Evolutionary conservation across 257 asterid genomes (phyloP).

Genomic region (Forsythia suspensa): DNA sequence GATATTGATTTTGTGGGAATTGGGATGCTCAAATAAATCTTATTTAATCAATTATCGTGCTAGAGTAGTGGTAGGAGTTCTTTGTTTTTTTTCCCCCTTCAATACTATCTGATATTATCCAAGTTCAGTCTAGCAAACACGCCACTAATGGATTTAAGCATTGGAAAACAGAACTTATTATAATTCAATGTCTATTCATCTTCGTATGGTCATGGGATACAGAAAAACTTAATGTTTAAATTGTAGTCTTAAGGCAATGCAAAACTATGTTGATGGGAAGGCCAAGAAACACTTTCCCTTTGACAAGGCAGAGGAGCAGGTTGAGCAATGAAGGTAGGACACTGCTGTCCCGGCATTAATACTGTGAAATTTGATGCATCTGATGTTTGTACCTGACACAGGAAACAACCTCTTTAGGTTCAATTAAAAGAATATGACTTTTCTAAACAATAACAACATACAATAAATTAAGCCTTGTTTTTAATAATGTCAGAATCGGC

Average conservation of each 20-base stretch:
- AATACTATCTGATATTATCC: neutral
- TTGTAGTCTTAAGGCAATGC: slow-evolving; percentile 18
- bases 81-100: neutral
- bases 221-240: neutral
- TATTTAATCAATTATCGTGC: too few species aligned
- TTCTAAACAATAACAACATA: neutral
- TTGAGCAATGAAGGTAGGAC: slow-evolving; percentile 82
- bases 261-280: slow-evolving; percentile 45
- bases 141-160: too few species aligned
- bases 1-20: too few species aligned
- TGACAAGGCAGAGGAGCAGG: slow-evolving; percentile 76
- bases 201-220: neutral
- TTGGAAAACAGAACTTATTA: too few species aligned
- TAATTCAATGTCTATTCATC: neutral
- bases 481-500: too few species aligned
- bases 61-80: too few species aligned
- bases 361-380: slow-evolving; percentile 64
- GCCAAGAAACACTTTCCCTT: slow-evolving; percentile 71
- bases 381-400: slow-evolving; percentile 46
- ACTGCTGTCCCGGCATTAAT: slow-evolving; percentile 83
- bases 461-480: too few species aligned
- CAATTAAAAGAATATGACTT: neutral
- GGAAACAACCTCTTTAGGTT: slow-evolving; percentile 7
- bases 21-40: too few species aligned
- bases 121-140: neutral